Percentiles rank a stretch among this genome's conserved stretches.
Evolutionary conservation across 2,329 filamentous ascomycete species (phyloP).

Genomic region (Rugonectria rugulosa): DNA sequence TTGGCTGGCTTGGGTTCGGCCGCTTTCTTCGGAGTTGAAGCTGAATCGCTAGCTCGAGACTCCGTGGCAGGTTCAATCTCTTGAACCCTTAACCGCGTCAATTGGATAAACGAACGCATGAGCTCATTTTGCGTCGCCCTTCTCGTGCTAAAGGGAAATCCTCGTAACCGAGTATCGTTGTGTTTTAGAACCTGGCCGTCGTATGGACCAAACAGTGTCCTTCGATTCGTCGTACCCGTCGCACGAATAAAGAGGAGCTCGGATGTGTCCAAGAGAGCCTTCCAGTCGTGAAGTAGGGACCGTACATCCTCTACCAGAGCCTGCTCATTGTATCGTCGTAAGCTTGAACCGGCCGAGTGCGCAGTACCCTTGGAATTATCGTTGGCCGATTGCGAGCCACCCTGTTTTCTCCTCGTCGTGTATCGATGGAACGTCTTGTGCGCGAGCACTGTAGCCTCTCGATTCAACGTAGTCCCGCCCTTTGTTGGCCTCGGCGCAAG

Average conservation of each 20-base stretch:
- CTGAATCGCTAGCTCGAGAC: slow-evolving; percentile 50
- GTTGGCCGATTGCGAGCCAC: slow-evolving; percentile 92
- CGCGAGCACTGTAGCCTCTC: slow-evolving; percentile 86
- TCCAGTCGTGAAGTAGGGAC: slow-evolving; percentile 83
- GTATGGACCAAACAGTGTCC: slow-evolving; percentile 89
- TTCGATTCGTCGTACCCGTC: slow-evolving; percentile 83
- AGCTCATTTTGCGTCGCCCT: slow-evolving; percentile 93
- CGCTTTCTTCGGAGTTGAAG: slow-evolving; percentile 44
- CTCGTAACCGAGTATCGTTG: slow-evolving; percentile 81
- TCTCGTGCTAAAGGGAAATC: slow-evolving; percentile 92
- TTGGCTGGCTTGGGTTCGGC: slow-evolving; percentile 59
- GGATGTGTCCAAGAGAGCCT: slow-evolving; percentile 80
- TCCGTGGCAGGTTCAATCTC: slow-evolving; percentile 74
- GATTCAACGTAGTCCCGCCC: slow-evolving; percentile 73
- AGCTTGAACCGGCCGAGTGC: slow-evolving; percentile 88
- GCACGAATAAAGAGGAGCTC: slow-evolving; percentile 90
- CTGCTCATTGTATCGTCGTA: slow-evolving; percentile 93
- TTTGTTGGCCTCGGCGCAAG: slow-evolving; percentile 82
- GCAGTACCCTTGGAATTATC: slow-evolving; percentile 94
- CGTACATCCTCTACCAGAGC: slow-evolving; percentile 90
- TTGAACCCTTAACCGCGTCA: slow-evolving; percentile 87
- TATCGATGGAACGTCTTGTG: slow-evolving; percentile 99
- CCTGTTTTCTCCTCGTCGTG: slow-evolving; percentile 94
- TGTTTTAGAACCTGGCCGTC: slow-evolving; percentile 83
- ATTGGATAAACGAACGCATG: slow-evolving; percentile 92